Evolutionary conservation across 2,329 filamentous ascomycete species (phyloP).

Genomic region (Penicillium thymicola): DNA sequence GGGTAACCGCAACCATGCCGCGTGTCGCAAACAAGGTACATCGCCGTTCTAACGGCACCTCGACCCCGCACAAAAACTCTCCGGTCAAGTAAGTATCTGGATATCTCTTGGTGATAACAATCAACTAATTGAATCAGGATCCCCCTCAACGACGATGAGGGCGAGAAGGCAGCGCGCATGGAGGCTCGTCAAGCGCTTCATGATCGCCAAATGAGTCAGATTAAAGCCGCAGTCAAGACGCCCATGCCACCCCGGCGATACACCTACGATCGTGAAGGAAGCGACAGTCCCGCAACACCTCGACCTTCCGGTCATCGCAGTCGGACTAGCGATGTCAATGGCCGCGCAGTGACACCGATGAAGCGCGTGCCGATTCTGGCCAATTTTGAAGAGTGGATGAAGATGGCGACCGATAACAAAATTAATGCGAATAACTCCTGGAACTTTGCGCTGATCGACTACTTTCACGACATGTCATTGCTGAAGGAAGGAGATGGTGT

Average conservation of each 20-base stretch:
- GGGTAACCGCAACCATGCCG: constrained; percentile 48
- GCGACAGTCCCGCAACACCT: constrained; percentile 51
- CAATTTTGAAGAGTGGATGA: constrained; percentile 99
- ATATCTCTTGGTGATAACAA: background rate
- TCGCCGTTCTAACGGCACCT: constrained; percentile 46
- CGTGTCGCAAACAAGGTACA: constrained; percentile 52
- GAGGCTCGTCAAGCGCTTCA: constrained; percentile 85
- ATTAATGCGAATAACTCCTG: constrained; percentile 98
- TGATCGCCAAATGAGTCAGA: constrained; percentile 86
- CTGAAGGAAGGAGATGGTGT: constrained; percentile 94
- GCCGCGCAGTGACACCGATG: constrained; percentile 85
- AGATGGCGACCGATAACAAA: constrained; percentile 99
- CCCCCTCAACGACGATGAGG: constrained; percentile 90
- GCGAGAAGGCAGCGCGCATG: constrained; percentile 83
- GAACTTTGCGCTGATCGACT: constrained; percentile 99
- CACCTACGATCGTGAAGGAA: constrained; percentile 37
- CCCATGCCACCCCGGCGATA: constrained; percentile 42
- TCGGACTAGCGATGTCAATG: constrained; percentile 51
- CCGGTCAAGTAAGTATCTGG: constrained; percentile 46
- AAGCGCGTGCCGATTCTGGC: constrained; percentile 93
- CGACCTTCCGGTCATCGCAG: constrained; percentile 35
- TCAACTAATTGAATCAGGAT: constrained; percentile 57
- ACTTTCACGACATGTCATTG: constrained; percentile 98
- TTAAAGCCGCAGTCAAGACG: constrained; percentile 67
- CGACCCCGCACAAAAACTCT: constrained; percentile 52